These are phyloP conservation scores for Pachysandra terminalis DNA, from an alignment of 164 flowering plant genomes.

Conservation along the genomic window DNA sequence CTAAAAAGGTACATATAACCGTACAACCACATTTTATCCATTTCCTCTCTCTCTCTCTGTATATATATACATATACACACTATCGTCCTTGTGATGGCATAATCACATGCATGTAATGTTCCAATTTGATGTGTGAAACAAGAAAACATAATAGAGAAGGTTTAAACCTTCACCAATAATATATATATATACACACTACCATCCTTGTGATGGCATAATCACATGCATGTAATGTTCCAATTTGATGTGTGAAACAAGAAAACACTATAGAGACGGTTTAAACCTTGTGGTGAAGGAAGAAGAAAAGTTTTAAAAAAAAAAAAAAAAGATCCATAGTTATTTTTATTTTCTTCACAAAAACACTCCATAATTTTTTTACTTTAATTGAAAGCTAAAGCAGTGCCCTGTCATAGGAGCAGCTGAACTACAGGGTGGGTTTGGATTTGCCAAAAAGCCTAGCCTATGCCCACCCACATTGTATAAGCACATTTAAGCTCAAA, in stretches of 20 bases:
- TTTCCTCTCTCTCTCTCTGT: too few relatives aligned
- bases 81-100: too few relatives aligned
- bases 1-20: conserved; percentile 1
- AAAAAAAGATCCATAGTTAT: not conserved
- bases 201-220: too few relatives aligned
- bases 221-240: not conserved
- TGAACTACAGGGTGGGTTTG: too few relatives aligned
- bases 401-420: too few relatives aligned
- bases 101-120: not conserved
- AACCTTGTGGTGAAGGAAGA: not conserved
- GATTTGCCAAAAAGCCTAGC: too few relatives aligned
- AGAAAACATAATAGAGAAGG: too few relatives aligned
- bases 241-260: not conserved
- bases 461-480: not conserved
- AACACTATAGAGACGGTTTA: not conserved
- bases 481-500: not conserved
- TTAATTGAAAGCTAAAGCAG: conserved; percentile 4
- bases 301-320: not conserved
- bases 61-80: not conserved
- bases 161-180: too few relatives aligned
- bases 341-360: too few relatives aligned
- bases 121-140: too few relatives aligned
- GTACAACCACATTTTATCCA: not conserved
- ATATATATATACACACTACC: not conserved
- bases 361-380: too few relatives aligned